These are phyloP conservation scores for Cynanchum wilfordii DNA, from an alignment of 257 asterid species.

Conservation along the genomic window DNA sequence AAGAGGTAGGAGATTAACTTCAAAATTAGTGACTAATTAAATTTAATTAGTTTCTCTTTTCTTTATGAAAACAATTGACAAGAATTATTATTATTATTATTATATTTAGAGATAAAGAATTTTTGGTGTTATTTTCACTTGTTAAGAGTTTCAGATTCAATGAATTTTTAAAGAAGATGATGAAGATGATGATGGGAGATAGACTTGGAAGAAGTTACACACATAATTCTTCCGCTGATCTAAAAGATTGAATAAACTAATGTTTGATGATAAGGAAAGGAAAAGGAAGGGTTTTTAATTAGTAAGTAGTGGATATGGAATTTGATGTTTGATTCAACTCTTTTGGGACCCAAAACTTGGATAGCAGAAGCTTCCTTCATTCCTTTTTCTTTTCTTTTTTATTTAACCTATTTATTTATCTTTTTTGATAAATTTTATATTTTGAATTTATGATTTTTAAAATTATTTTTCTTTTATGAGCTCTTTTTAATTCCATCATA, in stretches of 20 bases:
- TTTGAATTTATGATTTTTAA: too few relatives aligned
- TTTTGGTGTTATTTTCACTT: too few relatives aligned
- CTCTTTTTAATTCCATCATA: too few relatives aligned
- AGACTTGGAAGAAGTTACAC: too few relatives aligned
- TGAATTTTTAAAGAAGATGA: neutral
- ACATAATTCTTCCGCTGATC: neutral
- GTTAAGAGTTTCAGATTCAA: neutral
- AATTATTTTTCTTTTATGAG: too few relatives aligned
- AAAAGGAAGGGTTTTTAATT: neutral
- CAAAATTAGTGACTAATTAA: neutral
- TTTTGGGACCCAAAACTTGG: neutral
- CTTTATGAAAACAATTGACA: neutral
- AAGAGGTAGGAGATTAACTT: neutral
- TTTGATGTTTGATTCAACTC: conserved; percentile 7
- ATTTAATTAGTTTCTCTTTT: neutral
- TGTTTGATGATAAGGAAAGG: neutral
- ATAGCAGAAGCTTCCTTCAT: neutral
- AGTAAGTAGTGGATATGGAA: neutral
- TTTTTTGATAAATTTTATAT: too few relatives aligned
- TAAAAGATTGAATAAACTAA: neutral
- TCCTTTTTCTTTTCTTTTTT: neutral
- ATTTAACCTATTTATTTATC: too few relatives aligned
- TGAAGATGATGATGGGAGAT: neutral
- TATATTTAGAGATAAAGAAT: too few relatives aligned
- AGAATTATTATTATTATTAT: too few relatives aligned